A percentile compares a stretch with the other conserved stretches of the same genome.
phyloP scores from a whole-genome alignment of 352 stramenopile genomes.

The Globisporangium yorkense region DNA sequence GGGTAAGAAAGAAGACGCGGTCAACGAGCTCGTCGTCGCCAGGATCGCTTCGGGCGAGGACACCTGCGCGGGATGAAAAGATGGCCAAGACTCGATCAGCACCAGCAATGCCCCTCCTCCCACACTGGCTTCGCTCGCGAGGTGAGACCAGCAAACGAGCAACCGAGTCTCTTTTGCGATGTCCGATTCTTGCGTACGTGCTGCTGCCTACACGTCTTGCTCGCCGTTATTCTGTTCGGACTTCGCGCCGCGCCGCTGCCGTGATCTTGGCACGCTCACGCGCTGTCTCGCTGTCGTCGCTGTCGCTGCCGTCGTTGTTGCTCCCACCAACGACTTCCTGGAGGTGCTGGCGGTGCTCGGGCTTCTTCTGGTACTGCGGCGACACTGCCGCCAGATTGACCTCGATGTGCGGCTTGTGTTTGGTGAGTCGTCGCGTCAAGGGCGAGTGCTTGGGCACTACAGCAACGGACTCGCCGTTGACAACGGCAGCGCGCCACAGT shows the following conservation, averaged over 20 bases:
- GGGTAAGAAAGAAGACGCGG: too few species aligned
- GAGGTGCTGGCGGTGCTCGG: background rate
- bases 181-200: too few species aligned
- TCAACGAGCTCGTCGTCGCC: too few species aligned
- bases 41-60: too few species aligned
- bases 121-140: background rate
- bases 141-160: background rate
- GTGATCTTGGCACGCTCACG: background rate
- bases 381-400: slow-evolving; percentile 28
- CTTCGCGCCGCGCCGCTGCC: background rate
- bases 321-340: background rate
- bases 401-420: slow-evolving; percentile 36
- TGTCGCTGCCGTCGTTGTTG: background rate
- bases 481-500: background rate
- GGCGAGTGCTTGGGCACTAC: slow-evolving; percentile 15
- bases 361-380: slow-evolving; percentile 16
- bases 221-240: background rate
- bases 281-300: background rate
- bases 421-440: slow-evolving; percentile 29
- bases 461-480: background rate
- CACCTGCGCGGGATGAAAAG: too few species aligned
- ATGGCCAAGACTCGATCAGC: too few species aligned
- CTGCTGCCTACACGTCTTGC: background rate
- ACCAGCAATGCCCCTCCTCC: background rate
- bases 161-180: too few species aligned